Evolutionary conservation across 306 rosid species (phyloP).

Genomic region (Hylodesmum podocarpum): DNA sequence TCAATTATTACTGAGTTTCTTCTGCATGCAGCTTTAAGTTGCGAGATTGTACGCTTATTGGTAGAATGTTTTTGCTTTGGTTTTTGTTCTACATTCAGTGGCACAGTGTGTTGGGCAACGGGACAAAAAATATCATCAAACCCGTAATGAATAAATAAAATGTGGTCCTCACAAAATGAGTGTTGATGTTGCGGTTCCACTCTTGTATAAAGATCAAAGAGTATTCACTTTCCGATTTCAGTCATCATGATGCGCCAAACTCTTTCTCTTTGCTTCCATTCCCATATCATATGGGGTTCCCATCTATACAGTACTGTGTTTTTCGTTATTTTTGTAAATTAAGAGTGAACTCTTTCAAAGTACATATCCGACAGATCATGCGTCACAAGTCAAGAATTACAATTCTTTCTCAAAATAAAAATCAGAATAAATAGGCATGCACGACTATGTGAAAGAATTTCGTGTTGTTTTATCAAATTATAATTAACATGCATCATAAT

Average conservation of each 20-base stretch:
- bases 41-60: not conserved
- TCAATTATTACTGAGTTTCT: constrained; percentile 31
- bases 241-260: not conserved
- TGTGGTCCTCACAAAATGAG: constrained; percentile 35
- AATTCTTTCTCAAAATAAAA: not conserved
- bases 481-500: not conserved
- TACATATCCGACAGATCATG: not conserved
- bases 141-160: not conserved
- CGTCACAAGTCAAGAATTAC: not conserved
- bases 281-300: not conserved
- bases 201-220: not conserved
- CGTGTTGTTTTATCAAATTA: no score
- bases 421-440: no score
- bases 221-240: constrained; percentile 18
- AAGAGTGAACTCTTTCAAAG: constrained; percentile 8
- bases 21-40: constrained; percentile 38
- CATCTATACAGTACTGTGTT: not conserved
- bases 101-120: constrained; percentile 32
- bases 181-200: constrained; percentile 29
- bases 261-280: not conserved
- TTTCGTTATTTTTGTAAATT: constrained; percentile 14
- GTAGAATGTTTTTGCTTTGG: not conserved
- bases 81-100: not conserved
- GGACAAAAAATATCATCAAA: constrained; percentile 34
- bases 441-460: no score